Evolutionary conservation across 805 yeast species (phyloP).

Genomic region (Yarrowia deformans): DNA sequence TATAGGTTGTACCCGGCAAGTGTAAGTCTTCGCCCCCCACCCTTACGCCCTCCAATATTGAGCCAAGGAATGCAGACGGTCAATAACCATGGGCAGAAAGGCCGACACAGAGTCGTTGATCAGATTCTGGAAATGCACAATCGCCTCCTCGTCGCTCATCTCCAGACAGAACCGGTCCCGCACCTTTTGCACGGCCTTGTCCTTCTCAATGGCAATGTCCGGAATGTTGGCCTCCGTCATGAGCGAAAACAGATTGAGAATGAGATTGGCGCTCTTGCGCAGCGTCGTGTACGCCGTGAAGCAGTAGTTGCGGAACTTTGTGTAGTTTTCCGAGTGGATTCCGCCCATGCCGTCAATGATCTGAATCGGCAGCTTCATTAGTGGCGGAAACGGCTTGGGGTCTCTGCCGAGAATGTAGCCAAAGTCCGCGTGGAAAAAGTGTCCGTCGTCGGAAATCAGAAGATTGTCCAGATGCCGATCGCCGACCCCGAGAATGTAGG

Average conservation of each 20-base stretch:
- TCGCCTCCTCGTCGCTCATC: constrained; percentile 95
- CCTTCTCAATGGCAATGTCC: constrained; percentile 82
- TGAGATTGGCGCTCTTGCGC: constrained; percentile 87
- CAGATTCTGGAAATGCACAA: constrained; percentile 88
- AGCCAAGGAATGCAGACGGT: constrained; percentile 91
- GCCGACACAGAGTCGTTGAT: constrained; percentile 96
- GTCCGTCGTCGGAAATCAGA: constrained; percentile 79
- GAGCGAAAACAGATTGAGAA: constrained; percentile 86
- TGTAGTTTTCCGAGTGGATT: constrained; percentile 79
- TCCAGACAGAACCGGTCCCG: constrained; percentile 93
- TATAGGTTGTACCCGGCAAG: too few relatives aligned
- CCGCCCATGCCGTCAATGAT: constrained; percentile 99
- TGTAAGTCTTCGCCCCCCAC: background rate
- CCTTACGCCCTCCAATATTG: constrained; percentile 93
- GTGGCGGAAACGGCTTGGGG: constrained; percentile 98
- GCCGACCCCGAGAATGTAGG: constrained; percentile 94
- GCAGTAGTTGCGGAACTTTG: constrained; percentile 88
- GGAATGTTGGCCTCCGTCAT: constrained; percentile 96
- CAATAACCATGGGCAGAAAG: constrained; percentile 91
- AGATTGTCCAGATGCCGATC: constrained; percentile 95
- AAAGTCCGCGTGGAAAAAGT: constrained; percentile 96
- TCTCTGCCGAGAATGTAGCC: constrained; percentile 97
- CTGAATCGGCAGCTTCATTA: constrained; percentile 97
- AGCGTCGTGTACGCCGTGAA: constrained; percentile 92
- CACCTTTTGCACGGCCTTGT: constrained; percentile 86